phyloP scores from a whole-genome alignment of 345 rosid genomes.

The Eucalyptus tenuipes region DNA sequence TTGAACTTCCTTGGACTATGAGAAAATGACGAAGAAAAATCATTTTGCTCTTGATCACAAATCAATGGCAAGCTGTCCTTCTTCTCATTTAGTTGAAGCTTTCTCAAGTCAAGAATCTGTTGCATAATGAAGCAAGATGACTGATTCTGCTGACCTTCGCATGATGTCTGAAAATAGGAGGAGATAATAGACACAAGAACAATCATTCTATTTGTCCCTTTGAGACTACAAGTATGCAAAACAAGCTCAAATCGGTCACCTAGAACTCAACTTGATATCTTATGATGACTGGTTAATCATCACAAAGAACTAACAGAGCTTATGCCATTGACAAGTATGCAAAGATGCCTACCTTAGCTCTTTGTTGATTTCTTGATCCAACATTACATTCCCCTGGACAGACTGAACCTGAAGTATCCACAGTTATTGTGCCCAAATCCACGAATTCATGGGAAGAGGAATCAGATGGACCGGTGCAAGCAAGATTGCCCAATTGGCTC shows the following conservation, averaged over 20 bases:
- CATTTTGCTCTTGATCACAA: slow-evolving; percentile 4
- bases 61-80: background rate
- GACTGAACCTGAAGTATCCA: background rate
- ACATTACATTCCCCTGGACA: background rate
- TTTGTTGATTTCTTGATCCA: background rate
- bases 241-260: background rate
- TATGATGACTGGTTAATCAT: background rate
- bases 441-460: background rate
- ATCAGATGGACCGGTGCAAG: background rate
- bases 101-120: slow-evolving; percentile 66
- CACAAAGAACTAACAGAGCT: background rate
- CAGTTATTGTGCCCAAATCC: background rate
- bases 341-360: background rate
- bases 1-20: slow-evolving; percentile 1
- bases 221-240: background rate
- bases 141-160: background rate
- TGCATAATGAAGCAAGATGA: slow-evolving; percentile 29
- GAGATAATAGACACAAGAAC: background rate
- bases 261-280: background rate
- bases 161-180: slow-evolving; percentile 15
- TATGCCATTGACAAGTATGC: background rate
- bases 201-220: background rate
- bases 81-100: slow-evolving; percentile 36
- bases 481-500: slow-evolving; percentile 10
- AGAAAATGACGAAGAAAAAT: background rate